These are phyloP conservation scores for Phlegmacium glaucopus DNA, from an alignment of 768 basidiomycete genomes.

Conservation along the genomic window DNA sequence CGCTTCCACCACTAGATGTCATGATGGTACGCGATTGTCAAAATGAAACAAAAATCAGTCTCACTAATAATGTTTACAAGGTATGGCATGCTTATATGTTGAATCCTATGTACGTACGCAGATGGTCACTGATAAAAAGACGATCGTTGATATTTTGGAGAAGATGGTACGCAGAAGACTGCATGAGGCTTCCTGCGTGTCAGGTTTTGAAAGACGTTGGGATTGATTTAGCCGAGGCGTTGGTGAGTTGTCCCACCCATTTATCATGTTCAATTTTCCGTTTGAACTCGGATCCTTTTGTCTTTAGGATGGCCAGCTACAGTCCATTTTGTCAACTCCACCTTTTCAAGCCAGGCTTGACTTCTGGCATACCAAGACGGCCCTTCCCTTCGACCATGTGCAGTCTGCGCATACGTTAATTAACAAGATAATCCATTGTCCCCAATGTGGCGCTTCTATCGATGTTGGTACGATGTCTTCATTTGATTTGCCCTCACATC, in stretches of 20 bases:
- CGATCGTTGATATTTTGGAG: background rate
- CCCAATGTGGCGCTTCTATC: conserved; percentile 16
- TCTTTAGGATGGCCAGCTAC: background rate
- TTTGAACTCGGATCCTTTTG: background rate
- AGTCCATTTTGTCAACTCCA: background rate
- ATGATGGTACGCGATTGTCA: conserved; percentile 22
- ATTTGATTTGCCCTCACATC: too few relatives aligned
- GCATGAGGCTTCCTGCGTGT: conserved; percentile 12
- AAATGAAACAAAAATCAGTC: background rate
- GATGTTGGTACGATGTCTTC: conserved; percentile 19
- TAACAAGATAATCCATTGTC: conserved; percentile 20
- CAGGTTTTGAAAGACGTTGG: conserved; percentile 14
- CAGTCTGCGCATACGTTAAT: conserved; percentile 1
- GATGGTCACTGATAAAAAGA: background rate
- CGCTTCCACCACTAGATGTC: conserved; percentile 29
- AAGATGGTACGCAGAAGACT: conserved; percentile 30
- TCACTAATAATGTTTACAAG: conserved; percentile 8
- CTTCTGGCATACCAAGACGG: conserved; percentile 8
- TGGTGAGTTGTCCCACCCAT: conserved; percentile 17
- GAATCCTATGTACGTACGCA: conserved; percentile 11
- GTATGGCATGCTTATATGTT: conserved; percentile 31
- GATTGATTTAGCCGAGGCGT: conserved; percentile 6
- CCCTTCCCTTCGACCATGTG: conserved; percentile 5
- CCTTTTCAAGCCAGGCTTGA: conserved; percentile 1
- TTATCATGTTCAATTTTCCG: too few relatives aligned